Evolutionary conservation across 2,329 filamentous ascomycete species (phyloP).

Genomic region (Colletotrichum nymphaeae): DNA sequence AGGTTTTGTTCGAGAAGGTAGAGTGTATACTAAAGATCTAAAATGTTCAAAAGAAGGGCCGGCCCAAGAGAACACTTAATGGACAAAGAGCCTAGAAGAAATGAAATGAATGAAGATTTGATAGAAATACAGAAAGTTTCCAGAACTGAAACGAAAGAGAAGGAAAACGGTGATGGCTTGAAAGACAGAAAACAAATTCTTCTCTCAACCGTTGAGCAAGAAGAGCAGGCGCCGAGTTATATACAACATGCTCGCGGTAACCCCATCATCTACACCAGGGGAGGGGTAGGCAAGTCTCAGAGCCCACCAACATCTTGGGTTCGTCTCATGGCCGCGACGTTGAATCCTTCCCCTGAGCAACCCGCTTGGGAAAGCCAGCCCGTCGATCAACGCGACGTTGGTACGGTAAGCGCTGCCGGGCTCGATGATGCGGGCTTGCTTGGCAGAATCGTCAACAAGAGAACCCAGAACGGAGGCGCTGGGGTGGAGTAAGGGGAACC

Average conservation of each 20-base stretch:
- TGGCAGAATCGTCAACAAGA: background rate
- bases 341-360: background rate
- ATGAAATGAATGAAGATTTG: conserved; percentile 15
- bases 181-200: background rate
- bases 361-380: conserved; percentile 15
- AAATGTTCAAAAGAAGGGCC: conserved; percentile 36
- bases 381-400: conserved; percentile 12
- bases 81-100: conserved; percentile 19
- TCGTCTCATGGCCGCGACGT: conserved; percentile 24
- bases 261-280: background rate
- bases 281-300: background rate
- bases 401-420: background rate
- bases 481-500: background rate
- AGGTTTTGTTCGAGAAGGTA: background rate
- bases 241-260: conserved; percentile 2
- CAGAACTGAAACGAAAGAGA: conserved; percentile 39
- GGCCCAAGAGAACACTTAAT: conserved; percentile 26
- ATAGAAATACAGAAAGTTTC: conserved; percentile 30
- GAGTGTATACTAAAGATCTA: background rate
- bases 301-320: background rate
- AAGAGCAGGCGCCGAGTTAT: conserved; percentile 13
- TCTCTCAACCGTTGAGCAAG: background rate
- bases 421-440: conserved; percentile 27
- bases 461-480: conserved; percentile 1
- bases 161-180: conserved; percentile 22